A percentile compares a stretch with the other conserved stretches of the same genome.
These are phyloP conservation scores for Knoxia roxburghii DNA, from an alignment of 257 asterid species.

Conservation along the genomic window DNA sequence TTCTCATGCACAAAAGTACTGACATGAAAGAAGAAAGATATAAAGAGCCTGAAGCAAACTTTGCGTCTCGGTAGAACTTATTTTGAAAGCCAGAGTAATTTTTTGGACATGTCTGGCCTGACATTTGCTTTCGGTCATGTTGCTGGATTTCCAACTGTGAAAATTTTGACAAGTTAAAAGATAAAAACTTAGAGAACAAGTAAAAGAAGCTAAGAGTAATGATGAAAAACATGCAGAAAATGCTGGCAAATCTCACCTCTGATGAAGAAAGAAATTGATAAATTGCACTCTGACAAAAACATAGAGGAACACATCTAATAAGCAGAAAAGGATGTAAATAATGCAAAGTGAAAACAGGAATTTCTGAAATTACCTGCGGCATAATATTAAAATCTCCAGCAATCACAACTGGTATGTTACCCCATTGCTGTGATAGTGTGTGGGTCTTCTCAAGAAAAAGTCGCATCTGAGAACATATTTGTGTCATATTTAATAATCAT, in stretches of 20 bases:
- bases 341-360: background rate
- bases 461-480: slow-evolving; percentile 45
- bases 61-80: slow-evolving; percentile 23
- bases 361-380: slow-evolving; percentile 50
- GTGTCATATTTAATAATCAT: background rate
- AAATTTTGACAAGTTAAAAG: slow-evolving; percentile 12
- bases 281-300: slow-evolving; percentile 66
- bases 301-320: slow-evolving; percentile 20
- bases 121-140: slow-evolving; percentile 58
- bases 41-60: slow-evolving; percentile 25
- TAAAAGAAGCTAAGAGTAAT: slow-evolving; percentile 10
- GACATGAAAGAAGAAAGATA: background rate
- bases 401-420: slow-evolving; percentile 65
- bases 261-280: slow-evolving; percentile 70
- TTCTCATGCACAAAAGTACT: background rate
- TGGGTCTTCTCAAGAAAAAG: slow-evolving; percentile 71
- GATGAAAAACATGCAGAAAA: slow-evolving; percentile 3
- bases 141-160: slow-evolving; percentile 58
- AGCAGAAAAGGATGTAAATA: background rate
- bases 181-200: slow-evolving; percentile 1
- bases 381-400: slow-evolving; percentile 74
- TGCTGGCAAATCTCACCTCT: slow-evolving; percentile 38
- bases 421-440: slow-evolving; percentile 71
- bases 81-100: slow-evolving; percentile 18
- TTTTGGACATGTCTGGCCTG: slow-evolving; percentile 54